A percentile compares a stretch with the other conserved stretches of the same genome.
phyloP scores from a whole-genome alignment of 139 green algal species.

The Haematococcus lacustris region DNA sequence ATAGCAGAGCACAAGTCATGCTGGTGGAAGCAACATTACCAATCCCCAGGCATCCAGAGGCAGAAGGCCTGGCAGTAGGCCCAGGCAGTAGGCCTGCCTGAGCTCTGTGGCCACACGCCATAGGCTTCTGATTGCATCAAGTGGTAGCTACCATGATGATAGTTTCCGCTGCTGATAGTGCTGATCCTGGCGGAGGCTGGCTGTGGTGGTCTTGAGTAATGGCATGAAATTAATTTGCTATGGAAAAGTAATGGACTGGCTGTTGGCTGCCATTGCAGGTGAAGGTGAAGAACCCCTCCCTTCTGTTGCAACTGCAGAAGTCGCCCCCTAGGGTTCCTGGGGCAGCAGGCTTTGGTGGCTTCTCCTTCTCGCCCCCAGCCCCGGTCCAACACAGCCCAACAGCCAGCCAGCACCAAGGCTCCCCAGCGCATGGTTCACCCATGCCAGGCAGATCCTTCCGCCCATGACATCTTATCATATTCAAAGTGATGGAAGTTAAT shows the following conservation, averaged over 20 bases:
- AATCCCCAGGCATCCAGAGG: neutral
- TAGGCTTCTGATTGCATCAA: neutral
- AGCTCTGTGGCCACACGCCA: neutral
- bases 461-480: too few species aligned
- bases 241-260: neutral
- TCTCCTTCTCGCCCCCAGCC: too few species aligned
- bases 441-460: too few species aligned
- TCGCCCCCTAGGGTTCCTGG: slow-evolving; percentile 37
- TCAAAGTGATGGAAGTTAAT: too few species aligned
- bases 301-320: slow-evolving; percentile 59
- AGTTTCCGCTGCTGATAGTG: neutral
- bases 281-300: slow-evolving; percentile 57
- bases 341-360: too few species aligned
- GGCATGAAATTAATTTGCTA: neutral
- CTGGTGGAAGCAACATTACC: neutral
- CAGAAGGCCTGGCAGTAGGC: neutral
- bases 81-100: neutral
- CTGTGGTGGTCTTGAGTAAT: neutral
- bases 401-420: too few species aligned
- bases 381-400: too few species aligned
- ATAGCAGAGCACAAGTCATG: neutral
- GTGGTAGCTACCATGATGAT: neutral
- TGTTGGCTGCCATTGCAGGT: slow-evolving; percentile 23
- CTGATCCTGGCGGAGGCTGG: neutral
- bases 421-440: too few species aligned